Percentiles rank a stretch among this genome's conserved stretches.
These are phyloP conservation scores for Phylloporus scabripes DNA, from an alignment of 768 basidiomycete species.

Conservation along the genomic window DNA sequence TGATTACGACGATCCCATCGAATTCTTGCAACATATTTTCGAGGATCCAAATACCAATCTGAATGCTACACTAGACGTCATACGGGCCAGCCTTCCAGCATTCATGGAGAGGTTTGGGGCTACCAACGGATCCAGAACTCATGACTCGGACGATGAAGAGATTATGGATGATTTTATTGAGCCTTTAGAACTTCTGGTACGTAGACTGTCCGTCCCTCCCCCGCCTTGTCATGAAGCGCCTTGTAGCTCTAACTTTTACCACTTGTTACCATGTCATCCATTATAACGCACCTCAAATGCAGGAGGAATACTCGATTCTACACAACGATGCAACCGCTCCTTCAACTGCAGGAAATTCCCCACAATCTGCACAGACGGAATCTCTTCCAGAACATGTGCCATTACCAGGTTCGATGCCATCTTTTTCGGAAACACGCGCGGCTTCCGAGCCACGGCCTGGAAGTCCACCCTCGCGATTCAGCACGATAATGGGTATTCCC, in stretches of 20 bases:
- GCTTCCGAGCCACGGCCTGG: slow-evolving; percentile 3
- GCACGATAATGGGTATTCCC: slow-evolving; percentile 19
- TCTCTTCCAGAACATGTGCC: neutral
- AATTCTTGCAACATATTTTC: slow-evolving; percentile 49
- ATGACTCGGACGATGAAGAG: slow-evolving; percentile 35
- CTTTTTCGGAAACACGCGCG: slow-evolving; percentile 7
- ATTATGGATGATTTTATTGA: slow-evolving; percentile 7
- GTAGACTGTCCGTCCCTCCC: slow-evolving; percentile 15
- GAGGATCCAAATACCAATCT: slow-evolving; percentile 40
- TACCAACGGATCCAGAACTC: slow-evolving; percentile 10
- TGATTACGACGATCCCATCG: slow-evolving; percentile 28
- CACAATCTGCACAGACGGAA: slow-evolving; percentile 3
- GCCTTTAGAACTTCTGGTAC: slow-evolving; percentile 21
- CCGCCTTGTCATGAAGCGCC: slow-evolving; percentile 22
- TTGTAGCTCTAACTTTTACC: slow-evolving; percentile 29
- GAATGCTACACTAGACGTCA: slow-evolving; percentile 37
- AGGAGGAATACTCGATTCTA: slow-evolving; percentile 13
- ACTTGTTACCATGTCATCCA: slow-evolving; percentile 13
- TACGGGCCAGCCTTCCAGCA: slow-evolving; percentile 30
- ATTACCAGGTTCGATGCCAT: neutral
- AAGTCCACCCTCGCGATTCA: slow-evolving; percentile 22
- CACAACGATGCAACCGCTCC: slow-evolving; percentile 2
- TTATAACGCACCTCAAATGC: slow-evolving; percentile 1
- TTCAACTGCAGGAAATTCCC: neutral
- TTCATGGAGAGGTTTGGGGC: slow-evolving; percentile 22